Evolutionary conservation across 495 filamentous ascomycete genomes (phyloP).

Genomic region (Durotheca rogersii): DNA sequence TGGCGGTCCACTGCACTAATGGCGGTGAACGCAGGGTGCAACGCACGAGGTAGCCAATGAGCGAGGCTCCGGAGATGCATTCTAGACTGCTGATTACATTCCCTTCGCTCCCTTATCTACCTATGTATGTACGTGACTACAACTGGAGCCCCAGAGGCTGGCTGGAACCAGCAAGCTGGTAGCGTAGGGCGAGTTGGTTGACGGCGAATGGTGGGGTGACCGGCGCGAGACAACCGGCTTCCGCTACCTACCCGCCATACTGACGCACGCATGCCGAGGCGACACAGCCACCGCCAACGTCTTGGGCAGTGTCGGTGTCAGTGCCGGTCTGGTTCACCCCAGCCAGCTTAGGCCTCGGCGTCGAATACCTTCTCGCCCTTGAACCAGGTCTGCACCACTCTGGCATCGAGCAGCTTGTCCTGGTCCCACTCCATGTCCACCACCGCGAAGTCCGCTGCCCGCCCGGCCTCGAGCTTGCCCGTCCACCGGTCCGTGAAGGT

Average conservation of each 20-base stretch:
- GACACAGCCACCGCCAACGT: no score
- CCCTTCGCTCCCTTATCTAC: no score
- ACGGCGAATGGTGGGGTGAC: no score
- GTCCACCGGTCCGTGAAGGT: conserved; percentile 57
- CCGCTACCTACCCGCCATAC: no score
- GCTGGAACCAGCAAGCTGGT: no score
- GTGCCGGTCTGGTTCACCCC: no score
- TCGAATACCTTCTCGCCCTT: conserved; percentile 52
- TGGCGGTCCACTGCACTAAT: conserved; percentile 7
- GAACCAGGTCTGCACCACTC: conserved; percentile 57
- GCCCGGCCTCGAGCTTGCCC: conserved; percentile 51
- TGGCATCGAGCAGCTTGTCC: conserved; percentile 53
- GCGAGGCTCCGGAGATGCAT: neutral
- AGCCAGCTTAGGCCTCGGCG: conserved; percentile 13
- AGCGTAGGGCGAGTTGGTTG: no score
- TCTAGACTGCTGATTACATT: neutral
- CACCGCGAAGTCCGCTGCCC: conserved; percentile 59
- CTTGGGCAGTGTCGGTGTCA: no score
- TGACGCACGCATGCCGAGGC: no score
- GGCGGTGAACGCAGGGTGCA: conserved; percentile 1
- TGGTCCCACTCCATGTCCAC: conserved; percentile 58
- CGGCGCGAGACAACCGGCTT: no score
- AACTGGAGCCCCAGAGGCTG: no score
- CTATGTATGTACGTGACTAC: no score
- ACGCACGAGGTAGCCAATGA: neutral